Conservation (phyloP, 2,329 filamentous ascomycete species). For the Apiospora aurea region DNA sequence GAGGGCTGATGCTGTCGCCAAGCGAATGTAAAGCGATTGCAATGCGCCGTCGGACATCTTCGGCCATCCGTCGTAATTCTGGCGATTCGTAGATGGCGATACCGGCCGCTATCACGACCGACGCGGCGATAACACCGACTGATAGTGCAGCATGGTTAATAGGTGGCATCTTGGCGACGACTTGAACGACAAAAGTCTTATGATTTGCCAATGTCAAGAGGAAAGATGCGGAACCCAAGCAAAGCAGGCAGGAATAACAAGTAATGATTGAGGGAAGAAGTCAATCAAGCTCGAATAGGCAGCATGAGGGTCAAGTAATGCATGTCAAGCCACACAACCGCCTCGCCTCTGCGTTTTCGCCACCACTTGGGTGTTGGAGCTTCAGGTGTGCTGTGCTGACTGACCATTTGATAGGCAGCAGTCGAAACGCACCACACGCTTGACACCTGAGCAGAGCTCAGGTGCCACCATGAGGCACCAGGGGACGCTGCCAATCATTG, state of each 20-base stretch:
- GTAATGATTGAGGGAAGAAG: neutral
- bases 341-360: slow-evolving; percentile 14
- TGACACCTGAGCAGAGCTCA: neutral
- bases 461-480: slow-evolving; percentile 4
- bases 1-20: slow-evolving; percentile 62
- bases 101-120: slow-evolving; percentile 63
- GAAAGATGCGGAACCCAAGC: slow-evolving; percentile 1
- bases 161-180: slow-evolving; percentile 54
- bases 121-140: slow-evolving; percentile 65
- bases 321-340: slow-evolving; percentile 6
- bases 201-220: neutral
- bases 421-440: slow-evolving; percentile 16
- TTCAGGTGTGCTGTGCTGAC: neutral
- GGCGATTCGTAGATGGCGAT: slow-evolving; percentile 70
- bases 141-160: slow-evolving; percentile 63
- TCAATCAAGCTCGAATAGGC: neutral
- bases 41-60: slow-evolving; percentile 67
- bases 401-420: slow-evolving; percentile 8
- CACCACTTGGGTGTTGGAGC: slow-evolving; percentile 8
- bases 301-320: neutral
- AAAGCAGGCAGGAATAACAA: neutral
- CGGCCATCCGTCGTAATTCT: slow-evolving; percentile 66
- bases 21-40: slow-evolving; percentile 66
- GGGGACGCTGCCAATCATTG: slow-evolving; percentile 10
- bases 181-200: neutral